Evolutionary conservation across 2,329 filamentous ascomycete species (phyloP).

Genomic region (Trichoderma brevicompactum): DNA sequence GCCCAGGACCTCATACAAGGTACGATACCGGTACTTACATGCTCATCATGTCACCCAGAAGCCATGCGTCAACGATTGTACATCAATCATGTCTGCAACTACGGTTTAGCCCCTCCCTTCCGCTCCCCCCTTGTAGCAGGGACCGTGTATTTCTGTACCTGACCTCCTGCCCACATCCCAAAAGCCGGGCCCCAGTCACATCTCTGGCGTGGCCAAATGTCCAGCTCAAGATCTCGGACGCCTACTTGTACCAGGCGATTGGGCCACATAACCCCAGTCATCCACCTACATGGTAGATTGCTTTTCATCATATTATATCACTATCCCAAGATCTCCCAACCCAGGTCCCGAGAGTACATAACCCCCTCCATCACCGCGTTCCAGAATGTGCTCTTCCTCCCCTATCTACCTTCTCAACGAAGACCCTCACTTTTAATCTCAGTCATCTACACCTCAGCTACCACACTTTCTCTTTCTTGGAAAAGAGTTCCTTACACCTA

Average conservation of each 20-base stretch:
- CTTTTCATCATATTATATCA: slow-evolving; percentile 9
- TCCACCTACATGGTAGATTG: slow-evolving; percentile 33
- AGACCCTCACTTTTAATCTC: not conserved
- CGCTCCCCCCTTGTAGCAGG: not conserved
- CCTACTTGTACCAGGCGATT: slow-evolving; percentile 38
- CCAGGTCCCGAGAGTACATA: slow-evolving; percentile 34
- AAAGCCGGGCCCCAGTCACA: slow-evolving; percentile 32
- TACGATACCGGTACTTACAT: not conserved
- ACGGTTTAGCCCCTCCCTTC: not conserved
- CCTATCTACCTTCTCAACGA: not conserved
- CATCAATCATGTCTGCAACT: not conserved
- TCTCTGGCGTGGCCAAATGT: slow-evolving; percentile 30
- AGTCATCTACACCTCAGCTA: not conserved
- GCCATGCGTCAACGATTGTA: not conserved
- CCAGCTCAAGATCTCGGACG: slow-evolving; percentile 39
- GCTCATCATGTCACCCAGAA: not conserved
- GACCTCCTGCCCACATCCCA: slow-evolving; percentile 20
- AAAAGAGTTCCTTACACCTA: not conserved
- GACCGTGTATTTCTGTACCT: slow-evolving; percentile 1
- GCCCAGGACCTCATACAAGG: not conserved
- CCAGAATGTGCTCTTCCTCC: slow-evolving; percentile 21
- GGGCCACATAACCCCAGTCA: slow-evolving; percentile 40
- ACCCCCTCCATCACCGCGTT: slow-evolving; percentile 32
- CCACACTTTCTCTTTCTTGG: not conserved
- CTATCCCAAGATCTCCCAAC: slow-evolving; percentile 35